Conservation (phyloP, 2,329 filamentous ascomycete genomes). For the Monosporascus ibericus region DNA sequence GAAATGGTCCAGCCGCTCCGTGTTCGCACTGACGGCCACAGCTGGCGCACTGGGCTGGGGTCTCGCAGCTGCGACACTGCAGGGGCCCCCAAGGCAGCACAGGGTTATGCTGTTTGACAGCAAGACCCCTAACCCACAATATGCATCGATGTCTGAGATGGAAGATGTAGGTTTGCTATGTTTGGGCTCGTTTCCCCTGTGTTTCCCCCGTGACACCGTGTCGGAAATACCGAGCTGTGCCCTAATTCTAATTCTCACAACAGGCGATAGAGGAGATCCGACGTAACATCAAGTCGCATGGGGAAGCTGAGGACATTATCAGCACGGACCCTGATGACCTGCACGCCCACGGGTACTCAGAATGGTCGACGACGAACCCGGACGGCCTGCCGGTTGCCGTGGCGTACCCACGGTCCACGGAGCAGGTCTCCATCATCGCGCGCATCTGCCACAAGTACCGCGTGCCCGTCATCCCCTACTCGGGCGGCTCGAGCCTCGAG, state of each 20-base stretch:
- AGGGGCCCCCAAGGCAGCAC: constrained; percentile 12
- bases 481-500: constrained; percentile 79
- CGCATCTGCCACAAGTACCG: constrained; percentile 71
- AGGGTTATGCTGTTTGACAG: constrained; percentile 21
- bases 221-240: no score
- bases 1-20: constrained; percentile 24
- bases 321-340: constrained; percentile 59
- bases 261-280: constrained; percentile 53
- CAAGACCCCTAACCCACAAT: constrained; percentile 26
- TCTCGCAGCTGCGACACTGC: constrained; percentile 19
- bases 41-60: constrained; percentile 25
- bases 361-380: constrained; percentile 59
- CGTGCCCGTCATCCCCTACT: constrained; percentile 82
- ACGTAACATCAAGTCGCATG: constrained; percentile 27
- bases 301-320: constrained; percentile 46
- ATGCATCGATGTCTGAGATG: constrained; percentile 44
- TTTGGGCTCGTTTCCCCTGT: neutral
- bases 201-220: neutral
- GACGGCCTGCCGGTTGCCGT: constrained; percentile 57
- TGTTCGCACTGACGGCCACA: constrained; percentile 21
- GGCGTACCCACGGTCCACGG: constrained; percentile 55
- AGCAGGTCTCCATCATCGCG: constrained; percentile 53
- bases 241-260: no score
- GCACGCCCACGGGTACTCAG: constrained; percentile 58
- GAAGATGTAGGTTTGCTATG: constrained; percentile 34